Evolutionary conservation across 1,284 basidiomycete genomes (phyloP).

Genomic region (Irpex rosettiformis): DNA sequence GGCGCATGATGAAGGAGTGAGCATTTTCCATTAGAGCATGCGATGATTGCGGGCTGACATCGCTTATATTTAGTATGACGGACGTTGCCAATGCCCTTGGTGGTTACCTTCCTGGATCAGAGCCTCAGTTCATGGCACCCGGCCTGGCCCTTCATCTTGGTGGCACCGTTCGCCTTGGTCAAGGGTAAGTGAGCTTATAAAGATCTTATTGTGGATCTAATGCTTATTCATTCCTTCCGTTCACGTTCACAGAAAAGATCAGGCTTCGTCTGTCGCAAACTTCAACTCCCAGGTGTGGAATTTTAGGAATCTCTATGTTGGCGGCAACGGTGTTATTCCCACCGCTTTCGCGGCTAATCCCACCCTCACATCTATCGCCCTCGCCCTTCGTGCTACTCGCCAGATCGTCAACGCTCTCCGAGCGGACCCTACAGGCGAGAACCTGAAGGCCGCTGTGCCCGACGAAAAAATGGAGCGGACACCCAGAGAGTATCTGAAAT

Average conservation of each 20-base stretch:
- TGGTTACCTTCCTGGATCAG: constrained; percentile 22
- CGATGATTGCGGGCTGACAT: no score
- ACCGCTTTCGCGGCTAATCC: constrained; percentile 23
- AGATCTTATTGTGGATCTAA: no score
- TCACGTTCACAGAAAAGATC: no score
- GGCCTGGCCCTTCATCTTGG: constrained; percentile 26
- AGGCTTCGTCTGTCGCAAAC: constrained; percentile 20
- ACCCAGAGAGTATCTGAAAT: neutral
- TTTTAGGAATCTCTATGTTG: constrained; percentile 27
- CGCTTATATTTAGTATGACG: constrained; percentile 22
- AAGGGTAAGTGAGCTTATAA: neutral
- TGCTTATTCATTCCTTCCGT: no score
- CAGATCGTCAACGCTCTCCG: constrained; percentile 12
- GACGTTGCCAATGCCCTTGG: constrained; percentile 20
- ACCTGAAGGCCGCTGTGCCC: neutral
- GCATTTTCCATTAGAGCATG: no score
- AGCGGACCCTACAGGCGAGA: neutral
- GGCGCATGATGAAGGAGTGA: constrained; percentile 26
- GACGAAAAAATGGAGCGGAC: neutral
- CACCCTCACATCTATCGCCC: constrained; percentile 24
- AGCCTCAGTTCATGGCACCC: constrained; percentile 26
- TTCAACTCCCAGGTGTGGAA: constrained; percentile 22
- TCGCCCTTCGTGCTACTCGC: constrained; percentile 16
- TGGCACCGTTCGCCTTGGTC: constrained; percentile 17
- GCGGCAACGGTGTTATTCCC: constrained; percentile 20